These are phyloP conservation scores for Saturnispora mendoncae DNA, from an alignment of 805 yeast genomes.

Conservation along the genomic window DNA sequence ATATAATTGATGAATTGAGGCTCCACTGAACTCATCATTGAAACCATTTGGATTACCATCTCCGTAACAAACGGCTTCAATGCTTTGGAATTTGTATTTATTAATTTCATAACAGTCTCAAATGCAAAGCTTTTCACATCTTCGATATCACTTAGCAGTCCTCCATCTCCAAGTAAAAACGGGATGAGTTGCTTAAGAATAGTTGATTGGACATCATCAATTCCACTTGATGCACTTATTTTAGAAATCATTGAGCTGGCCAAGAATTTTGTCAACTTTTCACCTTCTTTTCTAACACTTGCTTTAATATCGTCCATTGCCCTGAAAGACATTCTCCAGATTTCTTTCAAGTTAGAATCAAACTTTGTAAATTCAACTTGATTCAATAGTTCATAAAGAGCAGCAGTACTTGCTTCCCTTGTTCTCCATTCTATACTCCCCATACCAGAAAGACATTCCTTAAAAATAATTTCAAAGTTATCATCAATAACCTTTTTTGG, in stretches of 20 bases:
- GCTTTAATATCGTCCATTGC: slow-evolving; percentile 91
- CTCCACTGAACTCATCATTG: slow-evolving; percentile 76
- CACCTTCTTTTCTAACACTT: slow-evolving; percentile 79
- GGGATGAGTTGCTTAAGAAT: slow-evolving; percentile 60
- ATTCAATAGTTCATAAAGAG: slow-evolving; percentile 60
- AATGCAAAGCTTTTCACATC: slow-evolving; percentile 74
- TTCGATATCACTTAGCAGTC: slow-evolving; percentile 76
- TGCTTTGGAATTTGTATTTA: slow-evolving; percentile 52
- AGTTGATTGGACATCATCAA: slow-evolving; percentile 29
- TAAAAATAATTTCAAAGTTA: slow-evolving; percentile 50
- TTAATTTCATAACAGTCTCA: slow-evolving; percentile 60
- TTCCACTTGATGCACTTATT: slow-evolving; percentile 37
- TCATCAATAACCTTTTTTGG: slow-evolving; percentile 43
- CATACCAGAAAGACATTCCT: slow-evolving; percentile 60
- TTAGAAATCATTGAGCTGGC: slow-evolving; percentile 54
- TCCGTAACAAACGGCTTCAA: slow-evolving; percentile 60
- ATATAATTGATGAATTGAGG: slow-evolving; percentile 85
- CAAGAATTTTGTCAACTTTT: slow-evolving; percentile 54
- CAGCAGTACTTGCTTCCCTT: slow-evolving; percentile 77
- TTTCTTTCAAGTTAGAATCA: slow-evolving; percentile 44
- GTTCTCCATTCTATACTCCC: slow-evolving; percentile 87
- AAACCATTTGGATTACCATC: slow-evolving; percentile 59
- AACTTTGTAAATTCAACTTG: slow-evolving; percentile 47
- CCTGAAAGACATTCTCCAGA: slow-evolving; percentile 86
- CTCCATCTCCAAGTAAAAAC: slow-evolving; percentile 68